Percentiles rank a stretch among this genome's conserved stretches.
These are phyloP conservation scores for Roridomyces roridus DNA, from an alignment of 768 basidiomycete species.

Conservation along the genomic window DNA sequence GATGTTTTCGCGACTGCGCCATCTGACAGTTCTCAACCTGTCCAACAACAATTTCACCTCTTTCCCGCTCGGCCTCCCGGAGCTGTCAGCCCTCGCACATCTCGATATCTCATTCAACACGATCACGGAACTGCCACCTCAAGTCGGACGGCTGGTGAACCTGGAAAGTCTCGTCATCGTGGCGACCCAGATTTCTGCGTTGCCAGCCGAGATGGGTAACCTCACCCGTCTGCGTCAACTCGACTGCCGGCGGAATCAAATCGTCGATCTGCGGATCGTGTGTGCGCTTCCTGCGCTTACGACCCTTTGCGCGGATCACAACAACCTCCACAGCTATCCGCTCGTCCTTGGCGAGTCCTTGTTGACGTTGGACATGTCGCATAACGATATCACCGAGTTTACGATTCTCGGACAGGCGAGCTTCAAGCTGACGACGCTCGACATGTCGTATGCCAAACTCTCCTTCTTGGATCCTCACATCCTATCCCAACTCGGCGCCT, in stretches of 20 bases:
- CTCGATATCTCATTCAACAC: constrained; percentile 96
- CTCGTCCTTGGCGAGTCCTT: constrained; percentile 74
- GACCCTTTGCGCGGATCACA: constrained; percentile 78
- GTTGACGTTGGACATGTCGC: constrained; percentile 72
- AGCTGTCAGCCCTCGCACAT: constrained; percentile 71
- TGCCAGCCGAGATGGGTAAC: constrained; percentile 65
- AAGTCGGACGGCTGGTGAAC: constrained; percentile 69
- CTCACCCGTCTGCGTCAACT: constrained; percentile 69
- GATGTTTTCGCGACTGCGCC: constrained; percentile 77
- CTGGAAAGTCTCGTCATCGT: constrained; percentile 80
- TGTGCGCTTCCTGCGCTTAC: constrained; percentile 72
- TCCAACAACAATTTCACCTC: constrained; percentile 92
- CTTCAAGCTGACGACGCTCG: constrained; percentile 82
- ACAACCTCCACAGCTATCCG: constrained; percentile 80
- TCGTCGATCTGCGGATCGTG: constrained; percentile 76
- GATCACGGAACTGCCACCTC: constrained; percentile 79
- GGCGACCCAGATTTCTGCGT: constrained; percentile 76
- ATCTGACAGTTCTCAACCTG: constrained; percentile 82
- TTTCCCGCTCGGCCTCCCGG: constrained; percentile 76
- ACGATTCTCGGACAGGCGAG: constrained; percentile 62
- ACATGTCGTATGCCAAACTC: constrained; percentile 88
- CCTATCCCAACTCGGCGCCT: constrained; percentile 73
- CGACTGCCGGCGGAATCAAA: constrained; percentile 85
- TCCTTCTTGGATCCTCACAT: constrained; percentile 80
- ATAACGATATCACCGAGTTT: constrained; percentile 89